Evolutionary conservation across 495 filamentous ascomycete genomes (phyloP), one percentile per base, ranked within the genome.

Genomic region (Oidiodendron maius): DNA sequence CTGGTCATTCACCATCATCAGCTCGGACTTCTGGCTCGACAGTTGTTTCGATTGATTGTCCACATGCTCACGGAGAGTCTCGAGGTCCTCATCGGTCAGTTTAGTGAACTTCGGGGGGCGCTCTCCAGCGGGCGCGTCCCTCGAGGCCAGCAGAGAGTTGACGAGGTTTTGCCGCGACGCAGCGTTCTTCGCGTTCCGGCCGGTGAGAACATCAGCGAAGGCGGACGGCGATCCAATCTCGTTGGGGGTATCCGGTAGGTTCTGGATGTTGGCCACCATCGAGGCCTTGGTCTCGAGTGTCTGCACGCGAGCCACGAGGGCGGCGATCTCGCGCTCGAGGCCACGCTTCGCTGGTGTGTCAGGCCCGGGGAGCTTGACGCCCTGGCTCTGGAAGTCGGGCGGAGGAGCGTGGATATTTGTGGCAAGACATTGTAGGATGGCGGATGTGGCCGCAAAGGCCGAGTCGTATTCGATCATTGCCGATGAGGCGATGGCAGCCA

Each of bases 41-140:
- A 91, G 84, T 52, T 86, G 74, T 56, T 88, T 83, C 35, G 84
- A 84, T 65, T 89, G 86, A 54, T 87, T 83, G 51, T 87, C 78
- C 35, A 89, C 83, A 63, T 87, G 82, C 48, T 87, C 84, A 32
- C 78, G 80, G 37, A 89, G 72, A 23, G 78, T 78, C 55, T 78
- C 80, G 34, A 89, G 80, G 40, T 86, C 82, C 55, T 84, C 81
- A 52, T 87, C 81, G 40, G 77, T 82, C 42, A 85, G 61, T 35
- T 69, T 59, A 2, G 66, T 48, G 50, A 60, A 40, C 48, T 58
- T 63, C 59, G 66, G 52, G 15, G 56, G 48, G 40, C 51, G 26
- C 39, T 74, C 70, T 17, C 71, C 67, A 8, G 70, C 62, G 23
- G 70, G 64, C 46, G 57, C 64, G 38, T 72, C 71, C 44, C 55